Percentiles rank a stretch among this genome's conserved stretches.
These are phyloP conservation scores for Aspergillus neotritici DNA, from an alignment of 2,329 filamentous ascomycete genomes.

Conservation along the genomic window DNA sequence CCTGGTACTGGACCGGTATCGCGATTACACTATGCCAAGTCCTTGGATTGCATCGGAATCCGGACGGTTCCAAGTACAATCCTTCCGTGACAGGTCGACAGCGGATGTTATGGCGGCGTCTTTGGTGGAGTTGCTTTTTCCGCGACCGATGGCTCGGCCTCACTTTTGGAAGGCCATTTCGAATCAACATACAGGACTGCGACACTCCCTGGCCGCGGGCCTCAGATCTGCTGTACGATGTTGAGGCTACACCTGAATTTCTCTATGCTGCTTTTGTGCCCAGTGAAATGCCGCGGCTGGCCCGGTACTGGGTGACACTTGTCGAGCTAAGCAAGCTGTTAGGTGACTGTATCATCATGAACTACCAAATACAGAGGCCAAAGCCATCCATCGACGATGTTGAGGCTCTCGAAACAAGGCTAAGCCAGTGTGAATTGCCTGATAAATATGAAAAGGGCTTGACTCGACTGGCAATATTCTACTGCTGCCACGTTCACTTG, in stretches of 20 bases:
- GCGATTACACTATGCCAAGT: conserved; percentile 42
- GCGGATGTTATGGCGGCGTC: conserved; percentile 31
- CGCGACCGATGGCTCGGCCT: conserved; percentile 41
- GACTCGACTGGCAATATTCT: conserved; percentile 15
- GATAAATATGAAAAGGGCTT: conserved; percentile 9
- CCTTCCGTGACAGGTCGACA: conserved; percentile 18
- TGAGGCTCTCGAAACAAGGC: conserved; percentile 18
- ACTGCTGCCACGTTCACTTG: conserved; percentile 24
- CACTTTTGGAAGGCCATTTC: conserved; percentile 36
- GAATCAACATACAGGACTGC: conserved; percentile 36
- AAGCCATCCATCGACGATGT: conserved; percentile 15
- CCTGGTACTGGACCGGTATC: conserved; percentile 46
- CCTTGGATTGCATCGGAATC: conserved; percentile 38
- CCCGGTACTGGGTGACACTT: conserved; percentile 23
- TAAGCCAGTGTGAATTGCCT: conserved; percentile 16
- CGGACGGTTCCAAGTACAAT: conserved; percentile 12
- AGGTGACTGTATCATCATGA: conserved; percentile 20
- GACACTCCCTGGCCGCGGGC: conserved; percentile 28
- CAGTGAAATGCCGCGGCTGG: conserved; percentile 16
- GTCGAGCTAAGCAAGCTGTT: conserved; percentile 23
- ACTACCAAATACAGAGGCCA: conserved; percentile 18
- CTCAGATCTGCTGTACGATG: conserved; percentile 24
- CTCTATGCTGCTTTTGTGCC: conserved; percentile 16
- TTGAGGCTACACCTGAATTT: conserved; percentile 5
- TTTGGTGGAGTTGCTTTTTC: conserved; percentile 40